Percentiles rank a stretch among this genome's conserved stretches.
Evolutionary conservation across 768 basidiomycete genomes (phyloP).

Genomic region (Leucocoprinus sp.): DNA sequence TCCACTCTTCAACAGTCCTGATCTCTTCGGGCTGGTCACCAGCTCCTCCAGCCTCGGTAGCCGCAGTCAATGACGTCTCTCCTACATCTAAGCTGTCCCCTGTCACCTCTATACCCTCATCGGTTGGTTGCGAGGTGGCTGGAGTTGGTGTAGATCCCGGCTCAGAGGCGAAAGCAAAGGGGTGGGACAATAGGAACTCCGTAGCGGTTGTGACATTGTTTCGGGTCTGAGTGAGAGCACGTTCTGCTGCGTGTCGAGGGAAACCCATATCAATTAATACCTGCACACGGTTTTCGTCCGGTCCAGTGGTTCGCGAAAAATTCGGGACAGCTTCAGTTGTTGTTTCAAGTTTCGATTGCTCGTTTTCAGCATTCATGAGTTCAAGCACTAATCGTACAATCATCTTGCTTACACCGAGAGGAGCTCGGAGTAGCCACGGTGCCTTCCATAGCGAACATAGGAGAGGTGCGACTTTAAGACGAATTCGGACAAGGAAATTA

Average conservation of each 20-base stretch:
- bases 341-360: constrained; percentile 49
- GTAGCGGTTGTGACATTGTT: constrained; percentile 89
- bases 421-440: constrained; percentile 71
- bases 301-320: constrained; percentile 33
- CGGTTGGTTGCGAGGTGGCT: constrained; percentile 21
- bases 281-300: constrained; percentile 72
- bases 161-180: constrained; percentile 69
- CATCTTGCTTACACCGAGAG: constrained; percentile 64
- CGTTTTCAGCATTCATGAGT: constrained; percentile 74
- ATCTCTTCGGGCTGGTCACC: constrained; percentile 3
- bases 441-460: constrained; percentile 72
- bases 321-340: constrained; percentile 25
- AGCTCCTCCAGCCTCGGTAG: constrained; percentile 14
- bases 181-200: constrained; percentile 77
- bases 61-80: neutral
- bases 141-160: constrained; percentile 34
- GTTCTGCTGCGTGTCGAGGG: constrained; percentile 77
- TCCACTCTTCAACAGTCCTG: constrained; percentile 56
- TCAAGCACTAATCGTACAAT: constrained; percentile 75
- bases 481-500: constrained; percentile 79
- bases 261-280: constrained; percentile 97
- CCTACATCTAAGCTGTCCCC: constrained; percentile 1
- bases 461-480: constrained; percentile 61
- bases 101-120: constrained; percentile 19
- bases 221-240: constrained; percentile 73